Evolutionary conservation across 441 rosid genomes (phyloP).

Genomic region (Capsella rubella): DNA sequence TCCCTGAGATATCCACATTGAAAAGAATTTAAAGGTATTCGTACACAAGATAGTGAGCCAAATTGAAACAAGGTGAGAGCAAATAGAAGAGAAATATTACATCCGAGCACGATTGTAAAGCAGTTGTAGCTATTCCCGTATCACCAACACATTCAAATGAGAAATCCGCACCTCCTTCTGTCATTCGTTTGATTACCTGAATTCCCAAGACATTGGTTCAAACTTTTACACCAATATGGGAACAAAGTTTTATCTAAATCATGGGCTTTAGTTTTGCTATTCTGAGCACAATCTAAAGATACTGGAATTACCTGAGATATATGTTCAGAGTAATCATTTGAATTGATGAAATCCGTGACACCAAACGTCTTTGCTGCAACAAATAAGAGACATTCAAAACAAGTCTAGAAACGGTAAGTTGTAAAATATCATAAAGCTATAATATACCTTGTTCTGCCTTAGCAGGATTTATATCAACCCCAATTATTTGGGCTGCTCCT

Average conservation of each 20-base stretch:
- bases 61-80: conserved; percentile 12
- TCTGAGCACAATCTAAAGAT: background rate
- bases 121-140: conserved; percentile 72
- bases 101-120: conserved; percentile 87
- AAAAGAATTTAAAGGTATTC: background rate
- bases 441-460: conserved; percentile 69
- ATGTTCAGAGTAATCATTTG: conserved; percentile 72
- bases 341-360: conserved; percentile 74
- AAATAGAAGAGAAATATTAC: conserved; percentile 49
- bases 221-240: background rate
- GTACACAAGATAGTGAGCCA: background rate
- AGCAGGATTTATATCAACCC: conserved; percentile 80
- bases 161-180: conserved; percentile 91
- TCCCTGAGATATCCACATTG: conserved; percentile 57
- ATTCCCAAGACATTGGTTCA: conserved; percentile 4
- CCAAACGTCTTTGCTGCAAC: conserved; percentile 87
- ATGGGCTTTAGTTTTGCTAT: background rate
- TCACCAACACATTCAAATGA: conserved; percentile 91
- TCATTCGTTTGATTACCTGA: conserved; percentile 80
- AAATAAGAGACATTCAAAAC: conserved; percentile 23
- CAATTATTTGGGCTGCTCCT: conserved; percentile 86
- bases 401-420: background rate
- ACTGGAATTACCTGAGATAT: conserved; percentile 68
- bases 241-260: background rate
- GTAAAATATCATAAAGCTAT: conserved; percentile 14